Conservation (phyloP, 345 rosid genomes). For the Camelina neglecta region DNA sequence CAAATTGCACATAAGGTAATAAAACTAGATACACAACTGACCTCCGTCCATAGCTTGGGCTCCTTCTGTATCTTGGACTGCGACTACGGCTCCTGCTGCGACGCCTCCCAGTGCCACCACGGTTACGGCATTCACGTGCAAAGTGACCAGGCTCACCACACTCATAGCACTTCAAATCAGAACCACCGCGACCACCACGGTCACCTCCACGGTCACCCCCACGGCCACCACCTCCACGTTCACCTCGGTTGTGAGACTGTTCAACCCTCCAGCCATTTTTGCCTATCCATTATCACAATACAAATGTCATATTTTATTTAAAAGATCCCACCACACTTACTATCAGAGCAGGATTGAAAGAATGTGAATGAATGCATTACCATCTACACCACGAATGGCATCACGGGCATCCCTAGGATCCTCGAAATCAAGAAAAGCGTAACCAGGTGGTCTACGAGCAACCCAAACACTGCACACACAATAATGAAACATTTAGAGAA, state of each 20-base stretch:
- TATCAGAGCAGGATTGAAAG: not conserved
- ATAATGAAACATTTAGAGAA: not conserved
- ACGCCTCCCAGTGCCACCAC: slow-evolving; percentile 75
- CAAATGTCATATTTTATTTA: not conserved
- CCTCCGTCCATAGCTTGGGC: slow-evolving; percentile 91
- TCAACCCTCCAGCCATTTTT: slow-evolving; percentile 95
- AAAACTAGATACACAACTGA: slow-evolving; percentile 19
- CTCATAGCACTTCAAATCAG: slow-evolving; percentile 88
- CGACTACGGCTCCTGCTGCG: slow-evolving; percentile 70
- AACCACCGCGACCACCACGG: slow-evolving; percentile 75
- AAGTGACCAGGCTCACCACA: slow-evolving; percentile 94
- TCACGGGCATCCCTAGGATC: slow-evolving; percentile 84
- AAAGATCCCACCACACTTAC: not conserved
- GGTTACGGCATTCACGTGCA: slow-evolving; percentile 85
- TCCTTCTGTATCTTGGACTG: slow-evolving; percentile 77
- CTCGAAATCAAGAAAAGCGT: slow-evolving; percentile 85
- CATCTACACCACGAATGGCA: slow-evolving; percentile 81
- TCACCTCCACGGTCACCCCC: slow-evolving; percentile 49
- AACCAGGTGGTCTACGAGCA: slow-evolving; percentile 97
- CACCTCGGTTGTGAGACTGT: slow-evolving; percentile 81
- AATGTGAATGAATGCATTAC: slow-evolving; percentile 42
- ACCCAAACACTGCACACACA: slow-evolving; percentile 80
- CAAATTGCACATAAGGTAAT: not conserved
- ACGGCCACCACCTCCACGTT: slow-evolving; percentile 63
- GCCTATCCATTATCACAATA: slow-evolving; percentile 46